Conservation (phyloP, 2,329 filamentous ascomycete species). For the Cladophialophora exuberans region DNA sequence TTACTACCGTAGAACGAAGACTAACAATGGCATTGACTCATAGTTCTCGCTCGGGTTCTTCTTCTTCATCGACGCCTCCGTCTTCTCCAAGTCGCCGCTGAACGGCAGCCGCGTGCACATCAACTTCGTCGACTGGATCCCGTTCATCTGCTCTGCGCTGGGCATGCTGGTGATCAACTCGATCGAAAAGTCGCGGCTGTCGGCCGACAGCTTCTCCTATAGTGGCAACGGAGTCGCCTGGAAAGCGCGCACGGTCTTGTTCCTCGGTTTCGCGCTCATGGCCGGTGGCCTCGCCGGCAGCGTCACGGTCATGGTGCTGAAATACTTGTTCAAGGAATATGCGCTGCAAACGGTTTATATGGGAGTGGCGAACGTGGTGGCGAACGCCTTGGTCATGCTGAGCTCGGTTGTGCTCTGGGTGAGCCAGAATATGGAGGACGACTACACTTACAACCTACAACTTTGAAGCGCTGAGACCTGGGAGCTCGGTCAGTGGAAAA, state of each 20-base stretch:
- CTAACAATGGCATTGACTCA: not conserved
- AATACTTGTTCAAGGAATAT: slow-evolving; percentile 66
- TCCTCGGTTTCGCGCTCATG: slow-evolving; percentile 70
- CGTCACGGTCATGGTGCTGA: slow-evolving; percentile 69
- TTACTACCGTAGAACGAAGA: not conserved
- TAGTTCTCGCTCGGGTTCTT: slow-evolving; percentile 73
- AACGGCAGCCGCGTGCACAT: slow-evolving; percentile 67
- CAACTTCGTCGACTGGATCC: slow-evolving; percentile 74
- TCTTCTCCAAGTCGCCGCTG: slow-evolving; percentile 63
- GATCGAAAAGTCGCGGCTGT: slow-evolving; percentile 69
- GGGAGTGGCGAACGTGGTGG: slow-evolving; percentile 67
- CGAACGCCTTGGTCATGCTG: slow-evolving; percentile 68
- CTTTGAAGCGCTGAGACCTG: slow-evolving; percentile 50
- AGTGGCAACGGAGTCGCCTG: slow-evolving; percentile 68
- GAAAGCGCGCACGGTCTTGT: slow-evolving; percentile 70
- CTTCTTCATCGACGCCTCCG: slow-evolving; percentile 68
- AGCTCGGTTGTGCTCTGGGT: slow-evolving; percentile 70
- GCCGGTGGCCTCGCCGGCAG: slow-evolving; percentile 69
- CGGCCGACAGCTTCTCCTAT: slow-evolving; percentile 67
- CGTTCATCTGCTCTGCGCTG: slow-evolving; percentile 68
- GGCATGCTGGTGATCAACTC: slow-evolving; percentile 75
- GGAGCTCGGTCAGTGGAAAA: not conserved
- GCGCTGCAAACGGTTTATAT: slow-evolving; percentile 67
- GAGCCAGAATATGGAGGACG: slow-evolving; percentile 73
- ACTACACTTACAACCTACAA: slow-evolving; percentile 71